A percentile compares a stretch with the other conserved stretches of the same genome.
These are phyloP conservation scores for Phytophthora podocarpi DNA, from an alignment of 352 stramenopile species.

Conservation along the genomic window DNA sequence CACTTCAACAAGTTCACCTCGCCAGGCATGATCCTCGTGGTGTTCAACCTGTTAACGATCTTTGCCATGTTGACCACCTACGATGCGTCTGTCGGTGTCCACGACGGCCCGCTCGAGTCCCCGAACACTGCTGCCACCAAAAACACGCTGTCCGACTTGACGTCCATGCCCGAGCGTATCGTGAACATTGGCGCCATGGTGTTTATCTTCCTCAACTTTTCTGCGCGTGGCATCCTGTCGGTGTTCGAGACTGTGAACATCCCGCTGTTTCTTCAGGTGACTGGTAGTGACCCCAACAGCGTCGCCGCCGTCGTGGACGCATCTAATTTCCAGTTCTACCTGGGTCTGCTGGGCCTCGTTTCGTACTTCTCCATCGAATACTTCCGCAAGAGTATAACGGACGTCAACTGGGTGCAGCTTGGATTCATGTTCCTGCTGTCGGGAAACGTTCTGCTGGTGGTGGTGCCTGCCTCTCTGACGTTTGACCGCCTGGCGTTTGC, in stretches of 20 bases:
- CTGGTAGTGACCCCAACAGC: conserved; percentile 59
- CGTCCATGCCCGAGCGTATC: conserved; percentile 62
- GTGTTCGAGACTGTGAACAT: conserved; percentile 89
- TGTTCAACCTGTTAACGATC: conserved; percentile 71
- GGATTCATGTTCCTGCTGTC: conserved; percentile 68
- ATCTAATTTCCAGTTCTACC: conserved; percentile 86
- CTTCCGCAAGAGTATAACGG: conserved; percentile 67
- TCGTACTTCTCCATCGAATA: conserved; percentile 84
- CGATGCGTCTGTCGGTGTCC: conserved; percentile 54
- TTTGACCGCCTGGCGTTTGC: conserved; percentile 58
- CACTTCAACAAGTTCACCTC: conserved; percentile 83
- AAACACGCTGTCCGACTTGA: conserved; percentile 60
- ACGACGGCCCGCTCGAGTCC: conserved; percentile 64
- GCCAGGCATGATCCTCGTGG: conserved; percentile 63
- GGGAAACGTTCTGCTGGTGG: conserved; percentile 63
- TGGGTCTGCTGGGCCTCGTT: conserved; percentile 72
- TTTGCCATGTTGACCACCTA: conserved; percentile 65
- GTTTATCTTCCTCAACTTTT: conserved; percentile 87
- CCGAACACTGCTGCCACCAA: conserved; percentile 38
- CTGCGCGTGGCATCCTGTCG: conserved; percentile 72
- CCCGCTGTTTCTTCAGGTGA: conserved; percentile 76
- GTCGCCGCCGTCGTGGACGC: conserved; percentile 60
- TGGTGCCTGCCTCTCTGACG: conserved; percentile 46
- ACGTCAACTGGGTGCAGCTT: conserved; percentile 74
- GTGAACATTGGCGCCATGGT: conserved; percentile 76